Evolutionary conservation across 2,329 filamentous ascomycete species (phyloP), one percentile per base, ranked within the genome.

Genomic region (Ceratocystis huliohia): DNA sequence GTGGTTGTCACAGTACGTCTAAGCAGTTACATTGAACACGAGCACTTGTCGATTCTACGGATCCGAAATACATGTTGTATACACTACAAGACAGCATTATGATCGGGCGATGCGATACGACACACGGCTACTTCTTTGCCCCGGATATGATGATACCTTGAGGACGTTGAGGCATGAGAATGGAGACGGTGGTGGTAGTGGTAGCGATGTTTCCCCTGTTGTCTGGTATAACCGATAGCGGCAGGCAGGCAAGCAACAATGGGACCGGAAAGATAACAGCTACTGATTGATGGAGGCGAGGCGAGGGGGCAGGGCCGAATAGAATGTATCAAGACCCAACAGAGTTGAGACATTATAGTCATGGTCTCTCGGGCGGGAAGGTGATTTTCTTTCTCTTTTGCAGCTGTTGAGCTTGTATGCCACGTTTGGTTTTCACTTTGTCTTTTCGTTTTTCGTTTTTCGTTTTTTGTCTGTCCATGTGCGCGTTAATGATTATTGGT

Each of bases 1-100:
- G 79, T 96, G 91, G 91, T 78, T 96, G 78, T 90, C 89, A 66
- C 91, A 95, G 82, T 96, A 95, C 74, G 89, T 95, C 75, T 95
- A 88, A 80, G 75, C 37, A n/a, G 53, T n/a, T 56, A 57, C 17
- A 30, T 17, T 6, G 10, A 10, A 50, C 48, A 13, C 1, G 3
- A 41, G 37, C 28, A 30, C n/a, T 57, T 56, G 25, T 28, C 50
- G 50, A 48, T n/a, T 63, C 33, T 20, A 63, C 28, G 6, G 25
- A 30, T 46, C 22, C 13, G 22, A 22, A 6, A 28, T 10, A 25
- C 61, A 15, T 46, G 53, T 8, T 57, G 20, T 37, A 15, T 10
- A 33, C 41, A 53, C 61, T 28, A 33, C 10, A 28, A 10, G 37
- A 41, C 37, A 41, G 10, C 13, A 41, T 1, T 15, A 41, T 45